Percentiles rank a stretch among this genome's conserved stretches.
phyloP scores from a whole-genome alignment of 495 filamentous ascomycete genomes.

The Endocarpon pusillum region DNA sequence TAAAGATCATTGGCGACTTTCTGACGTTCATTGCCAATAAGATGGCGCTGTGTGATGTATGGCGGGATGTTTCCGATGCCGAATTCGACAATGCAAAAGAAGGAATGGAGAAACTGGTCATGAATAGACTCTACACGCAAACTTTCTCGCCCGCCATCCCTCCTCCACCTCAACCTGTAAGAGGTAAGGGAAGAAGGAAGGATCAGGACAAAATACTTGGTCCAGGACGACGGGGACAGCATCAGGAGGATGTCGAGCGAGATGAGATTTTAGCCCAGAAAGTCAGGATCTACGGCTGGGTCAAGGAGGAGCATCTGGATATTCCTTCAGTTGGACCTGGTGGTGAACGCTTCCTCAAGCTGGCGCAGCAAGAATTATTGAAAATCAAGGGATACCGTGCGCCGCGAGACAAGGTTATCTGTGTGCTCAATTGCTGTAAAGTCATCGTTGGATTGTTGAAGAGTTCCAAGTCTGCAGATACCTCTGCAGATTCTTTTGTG shows the following conservation, averaged over 20 bases:
- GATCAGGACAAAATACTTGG: slow-evolving; percentile 53
- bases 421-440: slow-evolving; percentile 96
- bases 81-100: slow-evolving; percentile 98
- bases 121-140: slow-evolving; percentile 93
- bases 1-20: slow-evolving; percentile 96
- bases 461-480: slow-evolving; percentile 71
- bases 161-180: slow-evolving; percentile 51
- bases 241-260: slow-evolving; percentile 95
- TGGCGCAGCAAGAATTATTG: slow-evolving; percentile 83
- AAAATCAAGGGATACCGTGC: slow-evolving; percentile 95
- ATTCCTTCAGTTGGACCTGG: slow-evolving; percentile 72
- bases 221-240: slow-evolving; percentile 76
- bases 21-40: slow-evolving; percentile 95
- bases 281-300: slow-evolving; percentile 91
- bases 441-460: slow-evolving; percentile 95
- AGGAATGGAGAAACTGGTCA: slow-evolving; percentile 99
- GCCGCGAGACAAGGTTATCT: slow-evolving; percentile 94
- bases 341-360: slow-evolving; percentile 67
- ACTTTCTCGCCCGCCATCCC: slow-evolving; percentile 92
- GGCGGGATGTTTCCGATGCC: slow-evolving; percentile 85
- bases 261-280: slow-evolving; percentile 93
- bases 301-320: slow-evolving; percentile 84
- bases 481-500: slow-evolving; percentile 90
- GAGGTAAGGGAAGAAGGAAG: slow-evolving; percentile 48
- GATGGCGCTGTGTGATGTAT: slow-evolving; percentile 97